Evolutionary conservation across 139 green algal species (phyloP), one percentile per base, ranked within the genome.

Genomic region (Microglena sp.): DNA sequence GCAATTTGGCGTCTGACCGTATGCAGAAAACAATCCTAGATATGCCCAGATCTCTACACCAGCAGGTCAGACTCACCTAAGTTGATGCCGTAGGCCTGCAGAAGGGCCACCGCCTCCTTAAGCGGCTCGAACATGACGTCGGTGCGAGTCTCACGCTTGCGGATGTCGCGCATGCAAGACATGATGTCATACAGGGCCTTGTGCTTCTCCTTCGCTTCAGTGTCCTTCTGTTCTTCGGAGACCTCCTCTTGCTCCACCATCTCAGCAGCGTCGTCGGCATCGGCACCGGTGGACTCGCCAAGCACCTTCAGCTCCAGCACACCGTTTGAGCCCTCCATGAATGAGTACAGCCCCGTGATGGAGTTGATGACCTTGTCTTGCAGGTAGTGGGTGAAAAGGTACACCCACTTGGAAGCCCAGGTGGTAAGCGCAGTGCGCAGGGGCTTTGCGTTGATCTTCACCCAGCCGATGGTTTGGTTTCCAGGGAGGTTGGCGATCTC

Each of bases 101-200:
- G 82, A 69, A 90, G 63, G 1, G 73, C 63, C 18, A 89, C 89
- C 4, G 83, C 90, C 30, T 89, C 73, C 29, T 80, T 78, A 45
- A 96, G 75, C 2, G 89, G 90, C 60, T 92, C 82, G 71, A 96
- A 96, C 79, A 89, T 91, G 28, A 61, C 74, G 62, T 93, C 86
- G 24, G 87, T 95, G 44, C 70, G 68, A 33, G 89, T 86, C 0
- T 67, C 70, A 32, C 86, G 82, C 74, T 89, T 90, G 28, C 87
- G 84, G 26, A 95, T 85, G 56, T 95, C 87, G 7, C 86, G 79
- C 76, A 96, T 91, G 77, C 81, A 90, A 15, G 79, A 76, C 84
- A 95, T 91, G 74, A 89, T 89, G 55, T 66, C 71, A 50, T 92
- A 93, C 27, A 95, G 81, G 24, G 75, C 60, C 45, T 78, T 69